A percentile compares a stretch with the other conserved stretches of the same genome.
Conservation (phyloP, 2,329 filamentous ascomycete species). For the Hymenoscyphus fraxineus region DNA sequence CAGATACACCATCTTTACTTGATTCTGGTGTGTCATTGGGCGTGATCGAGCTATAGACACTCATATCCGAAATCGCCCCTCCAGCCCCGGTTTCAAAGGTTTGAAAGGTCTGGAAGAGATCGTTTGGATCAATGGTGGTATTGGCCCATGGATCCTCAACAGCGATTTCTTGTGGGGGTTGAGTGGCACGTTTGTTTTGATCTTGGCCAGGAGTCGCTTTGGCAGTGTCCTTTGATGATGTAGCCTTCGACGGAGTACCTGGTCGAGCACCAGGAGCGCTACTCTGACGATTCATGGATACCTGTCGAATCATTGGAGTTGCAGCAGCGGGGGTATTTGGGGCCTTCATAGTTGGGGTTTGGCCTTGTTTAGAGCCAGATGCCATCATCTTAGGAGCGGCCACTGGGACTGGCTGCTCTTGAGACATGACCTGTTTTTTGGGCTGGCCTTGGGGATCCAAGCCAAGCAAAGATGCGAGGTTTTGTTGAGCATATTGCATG, state of each 20-base stretch:
- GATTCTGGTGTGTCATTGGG: conserved; percentile 64
- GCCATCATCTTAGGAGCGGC: conserved; percentile 33
- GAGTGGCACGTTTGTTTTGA: conserved; percentile 29
- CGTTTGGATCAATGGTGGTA: conserved; percentile 52
- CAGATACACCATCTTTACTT: conserved; percentile 56
- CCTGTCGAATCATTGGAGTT: conserved; percentile 48
- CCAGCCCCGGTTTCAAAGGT: conserved; percentile 41
- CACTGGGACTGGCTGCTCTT: conserved; percentile 34
- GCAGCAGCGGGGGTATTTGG: conserved; percentile 34
- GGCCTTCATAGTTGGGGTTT: conserved; percentile 42
- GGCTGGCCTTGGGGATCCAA: conserved; percentile 49
- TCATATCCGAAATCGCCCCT: conserved; percentile 51
- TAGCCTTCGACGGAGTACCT: conserved; percentile 20
- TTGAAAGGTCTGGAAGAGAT: conserved; percentile 43
- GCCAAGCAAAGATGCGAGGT: conserved; percentile 46
- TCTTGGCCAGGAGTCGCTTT: conserved; percentile 24
- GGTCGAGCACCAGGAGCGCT: conserved; percentile 44
- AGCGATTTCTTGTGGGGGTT: conserved; percentile 24
- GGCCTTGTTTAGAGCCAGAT: conserved; percentile 35
- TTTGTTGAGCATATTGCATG: conserved; percentile 49
- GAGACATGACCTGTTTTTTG: conserved; percentile 16
- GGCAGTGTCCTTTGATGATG: conserved; percentile 21
- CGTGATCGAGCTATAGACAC: conserved; percentile 51
- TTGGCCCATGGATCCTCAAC: conserved; percentile 38
- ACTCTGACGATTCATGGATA: conserved; percentile 48